Conservation (phyloP, 1,139 yeast genomes). For the Saccharomyces hybrid region DNA sequence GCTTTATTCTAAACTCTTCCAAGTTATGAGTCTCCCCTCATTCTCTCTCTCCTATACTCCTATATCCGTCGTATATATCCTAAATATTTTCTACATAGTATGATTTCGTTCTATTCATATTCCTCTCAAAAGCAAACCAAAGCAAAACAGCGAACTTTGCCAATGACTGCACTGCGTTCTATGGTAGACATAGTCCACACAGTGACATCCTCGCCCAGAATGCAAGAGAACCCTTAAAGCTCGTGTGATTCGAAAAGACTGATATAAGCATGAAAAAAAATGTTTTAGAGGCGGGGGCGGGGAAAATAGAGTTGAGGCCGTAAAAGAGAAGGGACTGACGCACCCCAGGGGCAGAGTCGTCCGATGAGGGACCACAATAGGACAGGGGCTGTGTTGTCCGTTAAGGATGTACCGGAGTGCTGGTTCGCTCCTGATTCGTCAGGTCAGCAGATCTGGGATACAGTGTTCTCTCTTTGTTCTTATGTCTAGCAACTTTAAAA, state of each 20-base stretch:
- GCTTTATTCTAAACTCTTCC: constrained; percentile 39
- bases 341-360: background rate
- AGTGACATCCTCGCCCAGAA: too few species aligned
- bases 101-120: background rate
- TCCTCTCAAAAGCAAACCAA: background rate
- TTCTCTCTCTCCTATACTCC: background rate
- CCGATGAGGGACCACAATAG: background rate
- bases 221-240: background rate
- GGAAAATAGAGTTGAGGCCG: background rate
- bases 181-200: background rate
- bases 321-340: background rate
- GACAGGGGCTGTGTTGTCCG: background rate
- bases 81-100: background rate
- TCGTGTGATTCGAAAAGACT: background rate
- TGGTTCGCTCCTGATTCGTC: background rate
- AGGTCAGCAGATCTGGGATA: background rate
- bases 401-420: background rate
- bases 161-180: background rate
- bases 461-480: background rate
- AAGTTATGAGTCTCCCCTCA: constrained; percentile 11
- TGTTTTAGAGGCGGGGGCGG: background rate
- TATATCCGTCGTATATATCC: background rate
- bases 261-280: background rate
- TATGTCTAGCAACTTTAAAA: background rate
- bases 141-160: background rate